Evolutionary conservation across 2,329 filamentous ascomycete species (phyloP).

Genomic region (Fusarium sp.): DNA sequence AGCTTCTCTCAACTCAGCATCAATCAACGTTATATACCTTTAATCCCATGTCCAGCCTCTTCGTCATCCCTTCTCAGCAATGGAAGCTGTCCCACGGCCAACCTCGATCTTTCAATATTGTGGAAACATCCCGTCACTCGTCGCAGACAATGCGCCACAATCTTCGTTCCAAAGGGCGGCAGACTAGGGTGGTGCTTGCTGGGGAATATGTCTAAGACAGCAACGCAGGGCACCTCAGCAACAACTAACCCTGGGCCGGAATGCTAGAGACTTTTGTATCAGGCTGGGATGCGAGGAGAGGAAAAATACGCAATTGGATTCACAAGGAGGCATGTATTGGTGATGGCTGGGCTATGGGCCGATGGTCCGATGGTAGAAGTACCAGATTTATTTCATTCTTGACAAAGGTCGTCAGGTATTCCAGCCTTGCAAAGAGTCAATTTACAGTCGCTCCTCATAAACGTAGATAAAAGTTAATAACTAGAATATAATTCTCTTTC

Average conservation of each 20-base stretch:
- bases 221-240: background rate
- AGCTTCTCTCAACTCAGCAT: background rate
- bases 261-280: background rate
- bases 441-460: too few species aligned
- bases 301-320: background rate
- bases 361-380: background rate
- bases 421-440: too few species aligned
- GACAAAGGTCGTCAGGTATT: too few species aligned
- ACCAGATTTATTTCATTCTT: background rate
- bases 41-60: background rate
- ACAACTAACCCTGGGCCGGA: background rate
- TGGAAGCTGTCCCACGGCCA: background rate
- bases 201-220: slow-evolving; percentile 23
- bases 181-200: slow-evolving; percentile 15
- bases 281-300: background rate
- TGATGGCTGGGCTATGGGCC: background rate
- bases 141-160: background rate
- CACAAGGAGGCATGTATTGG: slow-evolving; percentile 1
- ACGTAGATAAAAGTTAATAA: too few species aligned
- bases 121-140: background rate
- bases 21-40: background rate
- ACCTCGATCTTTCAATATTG: background rate
- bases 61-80: background rate
- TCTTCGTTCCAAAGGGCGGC: slow-evolving; percentile 28
- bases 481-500: background rate